phyloP scores from a whole-genome alignment of 2,329 filamentous ascomycete species.

The Colletotrichum chrysophilum region DNA sequence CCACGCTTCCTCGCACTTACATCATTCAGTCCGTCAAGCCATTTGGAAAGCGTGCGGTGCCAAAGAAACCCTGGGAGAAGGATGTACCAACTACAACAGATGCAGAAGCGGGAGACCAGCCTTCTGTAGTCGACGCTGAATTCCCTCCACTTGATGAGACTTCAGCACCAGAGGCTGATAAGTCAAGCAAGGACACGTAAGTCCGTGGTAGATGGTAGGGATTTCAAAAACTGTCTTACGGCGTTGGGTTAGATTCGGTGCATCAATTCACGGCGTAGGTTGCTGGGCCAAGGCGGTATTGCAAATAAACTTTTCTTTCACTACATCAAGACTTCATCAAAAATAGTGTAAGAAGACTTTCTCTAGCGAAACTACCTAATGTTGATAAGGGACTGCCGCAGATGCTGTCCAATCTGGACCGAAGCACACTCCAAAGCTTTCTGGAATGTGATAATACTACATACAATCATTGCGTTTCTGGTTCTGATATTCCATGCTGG shows the following conservation, averaged over 20 bases:
- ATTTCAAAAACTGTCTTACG: not conserved
- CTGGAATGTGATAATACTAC: constrained; percentile 19
- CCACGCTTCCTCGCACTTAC: not conserved
- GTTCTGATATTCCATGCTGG: constrained; percentile 20
- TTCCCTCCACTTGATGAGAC: constrained; percentile 34
- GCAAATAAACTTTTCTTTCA: not conserved
- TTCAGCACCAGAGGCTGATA: not conserved
- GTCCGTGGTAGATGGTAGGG: not conserved
- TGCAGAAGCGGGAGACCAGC: not conserved
- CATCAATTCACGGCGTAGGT: not conserved
- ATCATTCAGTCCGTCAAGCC: constrained; percentile 50
- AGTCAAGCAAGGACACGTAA: not conserved
- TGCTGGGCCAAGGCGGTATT: not conserved
- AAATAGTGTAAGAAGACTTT: not conserved
- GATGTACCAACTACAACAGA: constrained; percentile 31
- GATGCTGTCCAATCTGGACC: constrained; percentile 19
- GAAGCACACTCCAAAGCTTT: constrained; percentile 15
- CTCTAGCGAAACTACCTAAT: constrained; percentile 16
- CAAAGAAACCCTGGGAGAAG: constrained; percentile 81
- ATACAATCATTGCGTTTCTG: constrained; percentile 19
- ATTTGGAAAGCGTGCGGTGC: constrained; percentile 50
- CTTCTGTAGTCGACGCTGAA: constrained; percentile 36
- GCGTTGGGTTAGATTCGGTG: not conserved
- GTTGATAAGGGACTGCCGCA: constrained; percentile 17
- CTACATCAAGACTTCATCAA: not conserved